Evolutionary conservation across 176 grass and related monocot species (phyloP), one percentile per base, ranked within the genome.

Genomic region (Bolboschoenus planiculmis): DNA sequence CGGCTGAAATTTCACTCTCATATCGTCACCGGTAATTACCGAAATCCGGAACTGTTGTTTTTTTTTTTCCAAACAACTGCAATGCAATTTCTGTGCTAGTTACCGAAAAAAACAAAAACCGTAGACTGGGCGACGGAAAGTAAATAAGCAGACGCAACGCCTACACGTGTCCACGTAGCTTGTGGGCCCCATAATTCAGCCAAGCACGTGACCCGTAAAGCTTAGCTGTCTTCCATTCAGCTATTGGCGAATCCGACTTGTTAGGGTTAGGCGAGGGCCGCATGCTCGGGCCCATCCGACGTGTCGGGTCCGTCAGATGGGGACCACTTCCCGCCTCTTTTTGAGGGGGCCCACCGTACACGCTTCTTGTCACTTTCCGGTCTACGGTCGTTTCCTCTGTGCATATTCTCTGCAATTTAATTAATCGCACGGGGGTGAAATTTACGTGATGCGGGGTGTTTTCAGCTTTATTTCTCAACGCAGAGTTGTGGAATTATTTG

Each of bases 241-340:
- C 13, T 14, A 21, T 15, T 0, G 42, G 13, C 13, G 44, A 77
- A 50, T 51, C 72, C 72, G 46, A 77, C 37, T 77, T 51, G 67
- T 44, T 72, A 27, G 36, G 61, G 67, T 46, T 72, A 27, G 67
- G 67, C 67, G 37, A 43, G 67, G 10, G 39, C 37, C 40, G 67
- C 10, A 72, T 72, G 39, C 44, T 3, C 21, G 39, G 66, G 4
- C 3, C 67, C 67, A 31, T 77, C 72, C 72, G 10, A 77, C 72
- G 72, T 77, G 72, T 77, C 26, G 2, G 23, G 15, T 20, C 27
- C 72, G 27, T 77, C 44, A 77, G 46, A 77, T 77, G 72, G 72
- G 20, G 20, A 20, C 39, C 67, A 42, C 67, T 2, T 46, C 5
- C 37, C 42, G 40, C 43, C 43, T 68, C 64, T 50, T 75, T 75